phyloP scores from a whole-genome alignment of 192 early-diverging fungal species.

The Glomus cerebriforme region DNA sequence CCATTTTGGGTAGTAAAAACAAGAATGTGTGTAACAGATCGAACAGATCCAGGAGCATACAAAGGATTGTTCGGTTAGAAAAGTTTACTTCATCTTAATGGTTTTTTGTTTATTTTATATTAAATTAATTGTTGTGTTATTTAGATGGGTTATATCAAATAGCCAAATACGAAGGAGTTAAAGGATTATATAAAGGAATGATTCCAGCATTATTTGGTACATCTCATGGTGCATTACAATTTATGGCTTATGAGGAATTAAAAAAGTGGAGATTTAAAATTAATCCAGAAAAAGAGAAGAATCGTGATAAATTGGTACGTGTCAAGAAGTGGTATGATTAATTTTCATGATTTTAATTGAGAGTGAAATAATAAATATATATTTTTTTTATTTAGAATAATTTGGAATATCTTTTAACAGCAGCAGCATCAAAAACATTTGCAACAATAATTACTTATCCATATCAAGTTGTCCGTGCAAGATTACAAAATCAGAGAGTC shows the following conservation, averaged over 20 bases:
- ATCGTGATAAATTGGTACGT: conserved; percentile 21
- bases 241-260: conserved; percentile 98
- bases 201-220: too few relatives aligned
- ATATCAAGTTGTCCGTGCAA: conserved; percentile 85
- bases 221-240: conserved; percentile 96
- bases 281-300: conserved; percentile 35
- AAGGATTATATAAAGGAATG: conserved; percentile 77
- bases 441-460: conserved; percentile 92
- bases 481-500: conserved; percentile 69
- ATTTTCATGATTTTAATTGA: background rate
- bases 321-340: too few relatives aligned
- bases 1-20: conserved; percentile 88
- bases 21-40: conserved; percentile 76
- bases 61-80: too few relatives aligned
- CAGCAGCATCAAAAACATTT: conserved; percentile 81
- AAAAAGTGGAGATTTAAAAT: conserved; percentile 66
- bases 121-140: conserved; percentile 15
- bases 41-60: too few relatives aligned
- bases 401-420: conserved; percentile 80
- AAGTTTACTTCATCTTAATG: background rate
- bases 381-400: conserved; percentile 39
- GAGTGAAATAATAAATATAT: background rate
- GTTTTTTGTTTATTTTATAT: background rate
- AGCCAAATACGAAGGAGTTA: conserved; percentile 55
- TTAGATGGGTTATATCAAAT: conserved; percentile 63